Evolutionary conservation across 805 yeast genomes (phyloP).

Genomic region (Ogataea allantospora): DNA sequence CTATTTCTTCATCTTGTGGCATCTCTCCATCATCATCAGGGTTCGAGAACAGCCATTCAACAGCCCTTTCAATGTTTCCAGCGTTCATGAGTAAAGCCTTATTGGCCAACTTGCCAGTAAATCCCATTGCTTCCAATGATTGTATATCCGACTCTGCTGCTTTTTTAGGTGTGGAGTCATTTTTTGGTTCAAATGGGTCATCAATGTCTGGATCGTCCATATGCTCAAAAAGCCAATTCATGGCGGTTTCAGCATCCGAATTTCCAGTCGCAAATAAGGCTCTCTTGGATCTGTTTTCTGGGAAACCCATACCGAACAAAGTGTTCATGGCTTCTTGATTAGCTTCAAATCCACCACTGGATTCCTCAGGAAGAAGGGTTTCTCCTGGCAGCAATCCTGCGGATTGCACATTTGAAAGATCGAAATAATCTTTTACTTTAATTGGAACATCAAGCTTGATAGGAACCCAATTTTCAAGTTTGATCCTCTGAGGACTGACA

Average conservation of each 20-base stretch:
- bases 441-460: slow-evolving; percentile 76
- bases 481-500: slow-evolving; percentile 75
- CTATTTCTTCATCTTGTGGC: slow-evolving; percentile 21
- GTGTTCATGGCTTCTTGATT: slow-evolving; percentile 52
- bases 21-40: slow-evolving; percentile 75
- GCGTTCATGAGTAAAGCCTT: slow-evolving; percentile 65
- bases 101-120: slow-evolving; percentile 57
- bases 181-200: slow-evolving; percentile 45
- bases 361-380: slow-evolving; percentile 38
- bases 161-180: slow-evolving; percentile 6
- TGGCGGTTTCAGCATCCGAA: slow-evolving; percentile 60
- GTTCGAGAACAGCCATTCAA: slow-evolving; percentile 86
- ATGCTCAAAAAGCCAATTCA: slow-evolving; percentile 88
- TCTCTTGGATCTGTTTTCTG: slow-evolving; percentile 58
- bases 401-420: slow-evolving; percentile 42
- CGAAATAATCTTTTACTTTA: slow-evolving; percentile 39
- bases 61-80: slow-evolving; percentile 69
- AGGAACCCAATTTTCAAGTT: slow-evolving; percentile 88
- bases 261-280: slow-evolving; percentile 78
- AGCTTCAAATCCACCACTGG: slow-evolving; percentile 44
- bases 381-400: slow-evolving; percentile 44
- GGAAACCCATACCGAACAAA: slow-evolving; percentile 85
- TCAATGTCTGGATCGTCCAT: slow-evolving; percentile 84
- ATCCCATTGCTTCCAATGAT: slow-evolving; percentile 73
- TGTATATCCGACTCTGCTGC: slow-evolving; percentile 42